Base-by-base conservation (phyloP, 306 rosid species). In the Cicer arietinum region DNA sequence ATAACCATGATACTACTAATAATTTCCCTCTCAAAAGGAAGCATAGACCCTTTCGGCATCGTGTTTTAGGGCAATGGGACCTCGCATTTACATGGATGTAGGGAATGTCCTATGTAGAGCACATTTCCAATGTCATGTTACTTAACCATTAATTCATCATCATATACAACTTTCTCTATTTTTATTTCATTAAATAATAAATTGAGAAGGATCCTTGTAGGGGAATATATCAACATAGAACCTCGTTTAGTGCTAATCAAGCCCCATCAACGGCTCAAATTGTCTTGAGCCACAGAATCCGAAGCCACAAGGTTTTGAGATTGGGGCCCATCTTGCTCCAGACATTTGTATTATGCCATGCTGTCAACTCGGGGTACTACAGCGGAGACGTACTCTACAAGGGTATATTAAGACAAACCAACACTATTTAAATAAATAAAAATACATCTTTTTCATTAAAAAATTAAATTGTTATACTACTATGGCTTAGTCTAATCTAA, bases 141-240 rank as follows among this genome's bases (percentile, higher is more conserved):
- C 77, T 80, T 80, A 25, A 30, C 77, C 52, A 60, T 60, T 42
- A 67, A 67, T 80, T 67, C 76, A 62, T 56, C 59, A 71, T 79
- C 51, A 22, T 22, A 44, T 53, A 35, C 52, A 79, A 52, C 67
- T 67, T 73, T 67, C 42, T 54, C 13, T 42, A 3, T n/a, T 54
- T 50, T 43, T 61, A 14, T 60, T 60, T 67, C 3, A 48, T 57
- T 65, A 58, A 59, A 50, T 67, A 25, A 25, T 52, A 8, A 35
- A 39, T 64, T 76, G 8, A 6, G 10, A 54, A 76, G 68, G 69
- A 50, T 66, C 77, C 57, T 73, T 74, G 83, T 83, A 52, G 71
- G 80, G 79, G 74, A 74, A 74, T 60, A 63, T 78, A 62, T 83
- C 8, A 74, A 63, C 86, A 74, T 37, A 6, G 53, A 70, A 63